phyloP scores from a whole-genome alignment of 2,329 filamentous ascomycete genomes.

The Scedosporium boydii region DNA sequence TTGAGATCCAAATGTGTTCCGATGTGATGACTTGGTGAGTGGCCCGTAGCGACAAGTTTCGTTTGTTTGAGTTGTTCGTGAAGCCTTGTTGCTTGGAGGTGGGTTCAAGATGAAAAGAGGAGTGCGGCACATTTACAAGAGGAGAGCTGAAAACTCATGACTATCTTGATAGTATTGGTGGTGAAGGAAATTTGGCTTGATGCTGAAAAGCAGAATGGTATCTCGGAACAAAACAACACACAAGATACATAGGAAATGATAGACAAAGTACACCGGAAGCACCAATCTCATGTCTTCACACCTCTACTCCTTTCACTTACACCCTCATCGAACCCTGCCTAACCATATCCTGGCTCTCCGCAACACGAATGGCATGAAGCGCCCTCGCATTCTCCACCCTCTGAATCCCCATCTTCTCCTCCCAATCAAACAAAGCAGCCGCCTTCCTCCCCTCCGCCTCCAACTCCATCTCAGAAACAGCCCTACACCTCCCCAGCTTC shows the following conservation, averaged over 20 bases:
- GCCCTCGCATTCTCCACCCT: conserved; percentile 38
- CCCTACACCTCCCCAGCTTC: conserved; percentile 30
- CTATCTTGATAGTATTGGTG: too few relatives aligned
- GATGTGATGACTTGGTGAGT: not conserved
- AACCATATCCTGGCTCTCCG: conserved; percentile 35
- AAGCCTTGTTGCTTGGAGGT: too few relatives aligned
- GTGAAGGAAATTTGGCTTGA: not conserved
- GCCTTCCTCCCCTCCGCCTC: conserved; percentile 34
- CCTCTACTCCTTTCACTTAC: not conserved
- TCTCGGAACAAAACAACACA: not conserved
- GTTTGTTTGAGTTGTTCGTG: too few relatives aligned
- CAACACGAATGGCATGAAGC: conserved; percentile 36
- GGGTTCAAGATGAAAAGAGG: too few relatives aligned
- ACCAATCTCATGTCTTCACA: too few relatives aligned
- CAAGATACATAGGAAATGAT: not conserved
- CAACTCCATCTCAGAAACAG: conserved; percentile 36
- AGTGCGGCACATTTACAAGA: too few relatives aligned
- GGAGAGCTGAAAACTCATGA: too few relatives aligned
- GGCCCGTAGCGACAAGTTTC: too few relatives aligned
- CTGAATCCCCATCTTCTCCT: conserved; percentile 34
- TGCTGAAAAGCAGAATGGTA: not conserved
- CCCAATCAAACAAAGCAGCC: conserved; percentile 37
- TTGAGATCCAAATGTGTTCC: not conserved
- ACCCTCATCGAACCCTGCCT: not conserved
- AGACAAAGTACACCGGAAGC: not conserved